A percentile compares a stretch with the other conserved stretches of the same genome.
Evolutionary conservation across 805 yeast species (phyloP).

Genomic region (Yamadazyma akitaensis): DNA sequence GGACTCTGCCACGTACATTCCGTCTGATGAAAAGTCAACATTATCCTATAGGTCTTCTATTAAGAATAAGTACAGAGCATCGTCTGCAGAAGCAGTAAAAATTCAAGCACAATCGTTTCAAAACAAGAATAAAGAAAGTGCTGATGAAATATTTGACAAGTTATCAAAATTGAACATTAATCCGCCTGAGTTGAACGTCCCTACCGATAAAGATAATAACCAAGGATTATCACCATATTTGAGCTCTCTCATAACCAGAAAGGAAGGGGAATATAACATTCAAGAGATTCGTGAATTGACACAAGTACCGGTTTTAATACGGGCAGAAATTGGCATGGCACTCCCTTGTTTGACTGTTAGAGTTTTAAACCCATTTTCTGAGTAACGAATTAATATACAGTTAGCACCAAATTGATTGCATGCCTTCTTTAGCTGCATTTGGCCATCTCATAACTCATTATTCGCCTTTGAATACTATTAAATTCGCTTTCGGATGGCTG

Average conservation of each 20-base stretch:
- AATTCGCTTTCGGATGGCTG: too few relatives aligned
- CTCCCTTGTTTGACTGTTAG: conserved; percentile 92
- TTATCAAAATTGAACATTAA: conserved; percentile 48
- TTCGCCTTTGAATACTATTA: too few relatives aligned
- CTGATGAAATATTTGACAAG: conserved; percentile 46
- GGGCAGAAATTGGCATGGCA: conserved; percentile 95
- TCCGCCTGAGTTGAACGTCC: conserved; percentile 41
- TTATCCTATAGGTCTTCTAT: conserved; percentile 74
- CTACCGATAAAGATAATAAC: conserved; percentile 9
- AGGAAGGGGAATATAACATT: conserved; percentile 57
- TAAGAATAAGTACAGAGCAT: conserved; percentile 71
- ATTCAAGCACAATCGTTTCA: conserved; percentile 38
- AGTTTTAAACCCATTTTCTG: conserved; percentile 78
- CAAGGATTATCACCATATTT: conserved; percentile 53
- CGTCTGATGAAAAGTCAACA: conserved; percentile 82
- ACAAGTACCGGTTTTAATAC: conserved; percentile 77
- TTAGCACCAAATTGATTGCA: too few relatives aligned
- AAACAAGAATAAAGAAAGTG: conserved; percentile 24
- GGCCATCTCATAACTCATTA: too few relatives aligned
- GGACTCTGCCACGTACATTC: conserved; percentile 86
- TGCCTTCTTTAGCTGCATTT: too few relatives aligned
- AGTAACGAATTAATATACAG: background rate
- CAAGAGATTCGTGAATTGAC: conserved; percentile 80
- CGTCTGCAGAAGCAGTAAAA: conserved; percentile 69
- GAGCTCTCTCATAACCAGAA: conserved; percentile 52